phyloP scores from a whole-genome alignment of 2,329 filamentous ascomycete species.

The Talaromyces atroroseus region DNA sequence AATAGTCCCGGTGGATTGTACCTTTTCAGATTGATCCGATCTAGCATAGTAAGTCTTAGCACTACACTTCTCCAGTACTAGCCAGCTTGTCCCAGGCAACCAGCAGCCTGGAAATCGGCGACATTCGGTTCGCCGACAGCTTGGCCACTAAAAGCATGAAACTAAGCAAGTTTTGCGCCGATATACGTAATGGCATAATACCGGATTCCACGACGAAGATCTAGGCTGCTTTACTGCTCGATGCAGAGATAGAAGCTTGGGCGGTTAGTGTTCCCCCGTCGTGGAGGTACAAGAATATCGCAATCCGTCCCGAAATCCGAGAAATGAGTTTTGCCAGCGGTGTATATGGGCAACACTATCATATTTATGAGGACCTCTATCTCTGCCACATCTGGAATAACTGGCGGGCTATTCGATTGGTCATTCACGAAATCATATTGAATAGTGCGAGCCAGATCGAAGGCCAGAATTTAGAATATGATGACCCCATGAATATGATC shows the following conservation, averaged over 20 bases:
- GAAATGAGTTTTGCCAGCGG: neutral
- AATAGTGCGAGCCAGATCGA: neutral
- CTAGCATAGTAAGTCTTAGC: constrained; percentile 12
- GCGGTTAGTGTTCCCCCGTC: constrained; percentile 1
- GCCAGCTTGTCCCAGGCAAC: neutral
- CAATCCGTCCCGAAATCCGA: constrained; percentile 1
- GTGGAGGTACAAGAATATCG: constrained; percentile 10
- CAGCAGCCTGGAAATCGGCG: neutral
- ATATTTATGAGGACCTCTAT: constrained; percentile 10
- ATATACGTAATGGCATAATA: neutral
- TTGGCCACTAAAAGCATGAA: neutral
- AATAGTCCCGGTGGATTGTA: constrained; percentile 1
- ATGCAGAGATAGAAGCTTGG: constrained; percentile 10
- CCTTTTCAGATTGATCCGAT: constrained; percentile 12
- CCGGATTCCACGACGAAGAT: constrained; percentile 6
- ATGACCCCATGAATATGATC: too few species aligned
- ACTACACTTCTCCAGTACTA: neutral
- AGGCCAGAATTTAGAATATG: neutral
- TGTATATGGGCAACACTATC: constrained; percentile 13
- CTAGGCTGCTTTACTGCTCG: constrained; percentile 5
- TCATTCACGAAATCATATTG: constrained; percentile 14
- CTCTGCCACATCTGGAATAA: constrained; percentile 14
- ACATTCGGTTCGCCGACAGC: neutral
- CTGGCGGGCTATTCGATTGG: constrained; percentile 8
- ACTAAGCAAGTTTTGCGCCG: neutral